Evolutionary conservation across 1,139 yeast species (phyloP), one percentile per base, ranked within the genome.

Genomic region (Candida anutae): DNA sequence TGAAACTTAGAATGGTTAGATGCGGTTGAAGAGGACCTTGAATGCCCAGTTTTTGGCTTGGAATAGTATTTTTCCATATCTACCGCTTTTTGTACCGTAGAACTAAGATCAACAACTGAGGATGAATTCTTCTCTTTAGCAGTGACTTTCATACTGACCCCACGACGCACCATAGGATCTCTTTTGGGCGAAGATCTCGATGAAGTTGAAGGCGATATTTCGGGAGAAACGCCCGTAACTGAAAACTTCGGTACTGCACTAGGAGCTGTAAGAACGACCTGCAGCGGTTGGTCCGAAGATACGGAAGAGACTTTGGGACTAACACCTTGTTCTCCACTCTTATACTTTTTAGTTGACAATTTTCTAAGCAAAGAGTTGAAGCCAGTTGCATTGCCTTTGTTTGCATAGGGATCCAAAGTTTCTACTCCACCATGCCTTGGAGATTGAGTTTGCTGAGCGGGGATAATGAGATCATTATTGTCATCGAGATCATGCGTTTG

Each of bases 121-220:
- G 43, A 38, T 3, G 65, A 53, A 6, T 58, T 55, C 37, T 50
- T 63, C 40, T 73, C 79, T 41, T 67, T 71, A n/a, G 75, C 71
- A 1, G 79, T 73, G 11, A 73, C 69, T 48, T 70, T 73, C 72
- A 73, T 65, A 48, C 75, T 68, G 10, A 73, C 77, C 39, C 77
- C 77, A 46, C 79, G 71, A 42, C 77, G 76, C 28, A 72, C 70
- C 59, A 68, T 49, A 32, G 72, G 72, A 36, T 65, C 71, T n/a
- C 33, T 44, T 38, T 42, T 50, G 12, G 39, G 23, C 8, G 51
- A 33, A 5, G 39, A 26, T 22, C 22, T 25, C 5, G 41, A 34
- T n/a, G n/a, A n/a, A 10, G 33, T 26, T 29, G 42, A 42, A 3
- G 50, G 46, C 9, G 45, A 34, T 13, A 45, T 28, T 9, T 39